Conservation (phyloP, 495 filamentous ascomycete species). For the Cercophora newfieldiana region DNA sequence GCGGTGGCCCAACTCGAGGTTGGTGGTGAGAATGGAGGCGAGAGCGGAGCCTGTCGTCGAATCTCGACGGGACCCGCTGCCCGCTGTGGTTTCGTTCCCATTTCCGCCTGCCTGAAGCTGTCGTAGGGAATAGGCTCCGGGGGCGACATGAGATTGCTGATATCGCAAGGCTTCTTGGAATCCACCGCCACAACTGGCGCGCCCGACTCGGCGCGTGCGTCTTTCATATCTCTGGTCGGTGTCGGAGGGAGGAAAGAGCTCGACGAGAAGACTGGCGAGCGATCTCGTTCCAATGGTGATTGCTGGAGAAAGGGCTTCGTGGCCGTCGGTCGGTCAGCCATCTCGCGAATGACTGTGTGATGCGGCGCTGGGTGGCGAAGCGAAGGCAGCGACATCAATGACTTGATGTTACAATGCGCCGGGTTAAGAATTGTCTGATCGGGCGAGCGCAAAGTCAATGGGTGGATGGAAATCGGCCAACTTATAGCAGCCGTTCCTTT, state of each 20-base stretch:
- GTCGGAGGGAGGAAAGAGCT: constrained; percentile 15
- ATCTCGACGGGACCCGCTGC: constrained; percentile 29
- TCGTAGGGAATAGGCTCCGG: constrained; percentile 66
- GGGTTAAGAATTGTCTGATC: neutral
- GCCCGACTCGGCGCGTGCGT: neutral
- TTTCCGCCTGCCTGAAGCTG: constrained; percentile 48
- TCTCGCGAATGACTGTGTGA: constrained; percentile 25
- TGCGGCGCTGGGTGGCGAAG: constrained; percentile 23
- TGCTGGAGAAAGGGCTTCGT: neutral
- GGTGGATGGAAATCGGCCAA: neutral
- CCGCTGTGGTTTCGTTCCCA: constrained; percentile 35
- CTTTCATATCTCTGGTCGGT: constrained; percentile 21
- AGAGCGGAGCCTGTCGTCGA: constrained; percentile 55
- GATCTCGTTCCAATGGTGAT: constrained; percentile 1
- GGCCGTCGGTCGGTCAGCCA: constrained; percentile 25
- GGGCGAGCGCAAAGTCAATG: neutral
- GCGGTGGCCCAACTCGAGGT: constrained; percentile 38
- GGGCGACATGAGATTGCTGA: constrained; percentile 72
- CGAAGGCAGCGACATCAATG: constrained; percentile 17
- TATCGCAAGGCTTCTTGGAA: constrained; percentile 38
- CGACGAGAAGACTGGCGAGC: neutral
- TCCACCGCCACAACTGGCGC: constrained; percentile 15
- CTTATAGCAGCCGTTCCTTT: neutral
- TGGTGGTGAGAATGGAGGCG: constrained; percentile 72
- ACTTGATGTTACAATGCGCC: neutral